A percentile compares a stretch with the other conserved stretches of the same genome.
phyloP scores from a whole-genome alignment of 192 early-diverging fungal genomes.

The Powellomyces hirtus region DNA sequence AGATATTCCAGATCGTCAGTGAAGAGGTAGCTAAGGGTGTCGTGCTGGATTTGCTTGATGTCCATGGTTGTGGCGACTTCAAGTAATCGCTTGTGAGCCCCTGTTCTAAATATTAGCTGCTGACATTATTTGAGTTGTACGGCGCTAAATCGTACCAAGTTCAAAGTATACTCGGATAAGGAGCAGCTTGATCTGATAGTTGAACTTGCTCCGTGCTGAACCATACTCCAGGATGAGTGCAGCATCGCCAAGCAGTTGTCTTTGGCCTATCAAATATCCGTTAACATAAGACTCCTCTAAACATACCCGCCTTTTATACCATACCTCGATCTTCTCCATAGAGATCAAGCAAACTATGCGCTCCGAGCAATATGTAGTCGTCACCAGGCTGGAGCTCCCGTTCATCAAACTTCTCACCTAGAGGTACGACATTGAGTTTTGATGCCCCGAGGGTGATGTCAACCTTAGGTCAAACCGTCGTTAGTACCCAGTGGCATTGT shows the following conservation, averaged over 20 bases:
- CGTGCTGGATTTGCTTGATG: slow-evolving; percentile 90
- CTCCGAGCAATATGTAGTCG: slow-evolving; percentile 68
- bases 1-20: slow-evolving; percentile 57
- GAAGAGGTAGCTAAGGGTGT: slow-evolving; percentile 79
- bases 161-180: slow-evolving; percentile 78
- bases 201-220: slow-evolving; percentile 69
- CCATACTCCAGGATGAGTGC: slow-evolving; percentile 74
- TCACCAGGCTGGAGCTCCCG: slow-evolving; percentile 79
- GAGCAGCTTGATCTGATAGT: slow-evolving; percentile 84
- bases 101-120: not conserved
- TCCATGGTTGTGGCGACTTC: slow-evolving; percentile 70
- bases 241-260: slow-evolving; percentile 31
- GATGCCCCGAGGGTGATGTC: too few species aligned
- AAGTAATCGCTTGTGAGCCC: slow-evolving; percentile 41
- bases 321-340: slow-evolving; percentile 31
- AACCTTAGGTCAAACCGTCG: not conserved
- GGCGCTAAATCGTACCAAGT: slow-evolving; percentile 49
- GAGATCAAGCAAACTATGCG: slow-evolving; percentile 55
- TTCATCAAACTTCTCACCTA: slow-evolving; percentile 47
- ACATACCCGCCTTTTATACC: too few species aligned
- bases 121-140: not conserved
- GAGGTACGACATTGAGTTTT: not conserved
- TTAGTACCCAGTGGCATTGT: slow-evolving; percentile 25
- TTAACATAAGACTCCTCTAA: too few species aligned
- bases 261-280: not conserved